A percentile compares a stretch with the other conserved stretches of the same genome.
Conservation (phyloP, 768 basidiomycete genomes). For the Pisolithus tinctorius region DNA sequence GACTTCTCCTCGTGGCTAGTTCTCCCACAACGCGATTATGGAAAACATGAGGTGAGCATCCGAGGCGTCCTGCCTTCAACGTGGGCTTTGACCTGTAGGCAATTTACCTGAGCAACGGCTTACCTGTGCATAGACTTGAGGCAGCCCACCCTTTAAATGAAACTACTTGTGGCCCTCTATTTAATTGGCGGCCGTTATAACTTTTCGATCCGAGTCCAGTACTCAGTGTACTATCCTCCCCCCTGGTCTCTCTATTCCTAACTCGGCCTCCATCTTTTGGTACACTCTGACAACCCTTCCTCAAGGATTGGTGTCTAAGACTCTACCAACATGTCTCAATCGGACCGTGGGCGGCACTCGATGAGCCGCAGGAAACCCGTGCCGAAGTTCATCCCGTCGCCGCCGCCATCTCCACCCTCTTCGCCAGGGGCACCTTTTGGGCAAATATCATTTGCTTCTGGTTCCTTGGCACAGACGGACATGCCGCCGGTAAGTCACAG, state of each 20-base stretch:
- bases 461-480: slow-evolving; percentile 16
- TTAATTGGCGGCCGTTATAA: slow-evolving; percentile 24
- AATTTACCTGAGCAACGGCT: slow-evolving; percentile 25
- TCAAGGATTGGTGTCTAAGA: slow-evolving; percentile 2
- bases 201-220: slow-evolving; percentile 15
- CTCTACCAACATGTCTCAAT: slow-evolving; percentile 18
- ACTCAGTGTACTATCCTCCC: slow-evolving; percentile 18
- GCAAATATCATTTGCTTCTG: slow-evolving; percentile 23
- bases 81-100: slow-evolving; percentile 31
- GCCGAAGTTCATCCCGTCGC: slow-evolving; percentile 60
- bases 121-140: slow-evolving; percentile 25
- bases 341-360: slow-evolving; percentile 25
- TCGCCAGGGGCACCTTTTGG: slow-evolving; percentile 29
- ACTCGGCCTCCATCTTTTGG: slow-evolving; percentile 5
- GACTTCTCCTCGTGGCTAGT: slow-evolving; percentile 26
- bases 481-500: slow-evolving; percentile 25
- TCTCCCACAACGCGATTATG: slow-evolving; percentile 25
- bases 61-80: slow-evolving; percentile 27
- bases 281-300: slow-evolving; percentile 7
- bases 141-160: slow-evolving; percentile 28
- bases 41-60: slow-evolving; percentile 33
- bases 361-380: slow-evolving; percentile 71
- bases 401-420: slow-evolving; percentile 37
- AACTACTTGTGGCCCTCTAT: slow-evolving; percentile 15
- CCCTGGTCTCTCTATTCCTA: slow-evolving; percentile 10